Evolutionary conservation across 2,329 filamentous ascomycete genomes (phyloP).

Genomic region (Calycina herbarum): DNA sequence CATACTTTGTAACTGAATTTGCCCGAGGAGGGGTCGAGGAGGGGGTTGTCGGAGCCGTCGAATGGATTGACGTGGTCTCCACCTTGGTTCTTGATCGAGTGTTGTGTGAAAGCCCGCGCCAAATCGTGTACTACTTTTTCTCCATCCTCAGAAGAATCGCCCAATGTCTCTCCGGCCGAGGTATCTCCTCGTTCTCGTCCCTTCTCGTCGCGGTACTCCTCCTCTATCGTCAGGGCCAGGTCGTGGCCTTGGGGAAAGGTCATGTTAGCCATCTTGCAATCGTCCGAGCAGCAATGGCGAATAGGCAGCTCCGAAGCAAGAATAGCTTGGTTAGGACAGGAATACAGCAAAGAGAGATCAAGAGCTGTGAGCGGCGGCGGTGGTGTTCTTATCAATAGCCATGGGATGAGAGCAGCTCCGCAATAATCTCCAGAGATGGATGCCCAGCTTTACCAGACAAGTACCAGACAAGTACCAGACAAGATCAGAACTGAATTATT

Average conservation of each 20-base stretch:
- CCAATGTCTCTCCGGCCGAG: neutral
- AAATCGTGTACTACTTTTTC: conserved; percentile 30
- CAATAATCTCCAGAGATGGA: conserved; percentile 1
- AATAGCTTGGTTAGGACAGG: neutral
- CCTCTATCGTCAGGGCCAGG: neutral
- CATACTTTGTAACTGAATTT: conserved; percentile 58
- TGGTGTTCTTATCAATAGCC: neutral
- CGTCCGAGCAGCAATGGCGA: neutral
- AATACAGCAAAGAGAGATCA: too few species aligned
- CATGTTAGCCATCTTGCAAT: neutral
- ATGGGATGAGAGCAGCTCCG: neutral
- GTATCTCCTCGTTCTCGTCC: conserved; percentile 1
- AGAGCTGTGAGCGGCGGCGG: neutral
- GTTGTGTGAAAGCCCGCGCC: conserved; percentile 31
- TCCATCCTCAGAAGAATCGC: conserved; percentile 19
- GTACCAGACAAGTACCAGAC: neutral
- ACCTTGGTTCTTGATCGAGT: conserved; percentile 26
- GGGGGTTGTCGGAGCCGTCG: conserved; percentile 47
- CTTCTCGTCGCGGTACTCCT: neutral
- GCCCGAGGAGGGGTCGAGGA: conserved; percentile 52
- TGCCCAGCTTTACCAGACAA: neutral
- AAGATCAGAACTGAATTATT: neutral
- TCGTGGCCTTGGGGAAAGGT: neutral
- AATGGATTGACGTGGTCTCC: conserved; percentile 51
- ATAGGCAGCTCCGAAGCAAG: neutral